Base-by-base conservation (phyloP, 2,329 filamentous ascomycete genomes). In the Berkeleyomyces rouxiae region DNA sequence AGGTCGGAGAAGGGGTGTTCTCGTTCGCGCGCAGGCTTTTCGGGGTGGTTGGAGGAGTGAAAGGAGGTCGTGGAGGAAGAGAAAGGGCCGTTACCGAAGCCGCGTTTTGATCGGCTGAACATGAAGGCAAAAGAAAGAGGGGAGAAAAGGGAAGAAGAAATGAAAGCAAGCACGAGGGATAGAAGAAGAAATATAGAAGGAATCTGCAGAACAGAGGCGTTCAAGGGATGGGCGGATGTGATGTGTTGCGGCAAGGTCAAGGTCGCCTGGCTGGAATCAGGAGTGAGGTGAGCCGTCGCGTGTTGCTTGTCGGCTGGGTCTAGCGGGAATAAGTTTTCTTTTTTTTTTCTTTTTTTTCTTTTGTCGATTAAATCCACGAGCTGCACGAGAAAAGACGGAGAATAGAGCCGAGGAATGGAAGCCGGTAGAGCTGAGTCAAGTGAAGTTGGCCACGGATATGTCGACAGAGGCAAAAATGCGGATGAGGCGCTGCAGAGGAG, bases 31-130 rank as follows among this genome's bases (percentile, higher is more conserved):
- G 36, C 9, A 11, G 44, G 44, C 37, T 43, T 63, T 39, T 63
- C 46, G n/a, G 53, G 36, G 46, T 51, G 59, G 6, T 39, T 16
- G 31, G 46, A 51, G 46, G 58, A 60, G 31, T 49, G 57, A 31
- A 60, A 63, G 23, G 58, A 58, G 43, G 47, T 33, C 13, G 57
- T 55, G 37, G 57, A 60, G 11, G 62, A 53, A 33, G 57, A 63
- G 33, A 58, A 63, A n/a, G 59, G 40, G 46, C 59, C 59, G 59
- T 61, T 51, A 43, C 46, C 58, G 16, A 57, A 55, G 39, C 58
- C 42, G 46, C 57, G 62, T 60, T 53, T 63, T 37, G 57, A 60
- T 46, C 57, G 57, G 40, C 58, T 59, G 46, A 60, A 63, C 57
- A 63, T 60, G 51, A 36, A 47, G 49, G 47, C 23, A 36, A 61